Base-by-base conservation (phyloP, 495 filamentous ascomycete genomes). In the Aspergillus taichungensis region DNA sequence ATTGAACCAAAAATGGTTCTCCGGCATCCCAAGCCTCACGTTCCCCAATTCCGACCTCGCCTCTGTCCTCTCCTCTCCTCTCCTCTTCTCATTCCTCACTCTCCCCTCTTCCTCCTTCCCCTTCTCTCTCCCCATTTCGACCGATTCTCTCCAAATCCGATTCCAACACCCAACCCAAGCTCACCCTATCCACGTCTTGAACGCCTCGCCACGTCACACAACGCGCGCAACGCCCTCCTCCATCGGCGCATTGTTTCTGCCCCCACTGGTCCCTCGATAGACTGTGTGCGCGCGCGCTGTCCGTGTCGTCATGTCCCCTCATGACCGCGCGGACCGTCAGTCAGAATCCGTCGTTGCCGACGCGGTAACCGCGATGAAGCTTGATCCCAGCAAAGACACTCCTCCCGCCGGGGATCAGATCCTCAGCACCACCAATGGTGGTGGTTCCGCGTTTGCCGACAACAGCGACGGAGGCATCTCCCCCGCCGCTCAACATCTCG, bases 291-390 rank as follows among this genome's bases (percentile, higher is more conserved):
- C 49, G 51, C 56, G 46, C 50, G 46, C 53, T 55, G 65, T 67
- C 62, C 63, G 62, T 61, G 61, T 68, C 67, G 66, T 71, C 63
- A 73, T 68, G 65, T 64, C 61, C 54, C 46, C 62, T 60, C 61
- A 67, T 60, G 71, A 69, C 64, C 50, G 63, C 60, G 66, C 66
- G 62, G 70, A 71, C 56, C 56, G 46, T 45, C 66, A 62, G 49
- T 45, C 58, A 50, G 67, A 69, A 54, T 49, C 54, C 27, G 64
- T 68, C 36, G 54, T 55, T 50, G 36, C 50, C 29, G 54, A 60
- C 53, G 67, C 61, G 9, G 62, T 71, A 35, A 63, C 54, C 47
- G 62, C 59, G 37, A 67, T 67, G 67, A 69, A 64, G 50, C 50
- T 68, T 42, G 62, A 67, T 34, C 47, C 47, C 38, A 57, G 60